Evolutionary conservation across 202 grass and related monocot species (phyloP).

Genomic region (Setaria italica): DNA sequence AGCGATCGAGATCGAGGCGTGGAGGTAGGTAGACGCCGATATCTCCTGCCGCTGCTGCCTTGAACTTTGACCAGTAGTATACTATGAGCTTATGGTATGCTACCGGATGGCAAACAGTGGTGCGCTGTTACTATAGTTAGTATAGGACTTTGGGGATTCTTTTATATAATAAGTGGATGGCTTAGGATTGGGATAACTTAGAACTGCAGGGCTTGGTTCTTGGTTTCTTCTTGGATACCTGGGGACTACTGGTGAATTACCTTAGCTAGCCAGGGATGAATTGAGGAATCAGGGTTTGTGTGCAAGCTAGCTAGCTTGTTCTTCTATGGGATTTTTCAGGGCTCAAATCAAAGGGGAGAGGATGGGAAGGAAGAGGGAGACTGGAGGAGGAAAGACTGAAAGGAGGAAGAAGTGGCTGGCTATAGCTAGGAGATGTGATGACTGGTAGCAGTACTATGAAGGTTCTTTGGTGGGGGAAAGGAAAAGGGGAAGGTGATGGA

Average conservation of each 20-base stretch:
- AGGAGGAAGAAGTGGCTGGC: neutral
- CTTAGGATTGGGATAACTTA: constrained; percentile 49
- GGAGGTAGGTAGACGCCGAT: constrained; percentile 15
- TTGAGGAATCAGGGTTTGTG: constrained; percentile 21
- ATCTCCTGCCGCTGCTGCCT: constrained; percentile 7
- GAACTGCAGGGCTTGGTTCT: constrained; percentile 32
- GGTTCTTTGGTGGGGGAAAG: constrained; percentile 54
- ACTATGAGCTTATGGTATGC: constrained; percentile 20
- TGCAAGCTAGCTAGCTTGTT: neutral
- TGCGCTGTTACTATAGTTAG: constrained; percentile 40
- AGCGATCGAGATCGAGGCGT: constrained; percentile 4
- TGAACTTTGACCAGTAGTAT: constrained; percentile 47
- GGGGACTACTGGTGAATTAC: neutral
- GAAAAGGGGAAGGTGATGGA: constrained; percentile 39
- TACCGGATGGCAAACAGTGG: constrained; percentile 18
- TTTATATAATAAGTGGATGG: constrained; percentile 35
- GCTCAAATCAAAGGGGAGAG: neutral
- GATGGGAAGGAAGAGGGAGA: neutral
- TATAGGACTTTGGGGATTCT: constrained; percentile 42
- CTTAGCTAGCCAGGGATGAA: neutral
- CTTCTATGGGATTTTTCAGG: neutral
- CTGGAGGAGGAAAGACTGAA: neutral
- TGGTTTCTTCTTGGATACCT: neutral
- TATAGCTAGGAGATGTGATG: constrained; percentile 27
- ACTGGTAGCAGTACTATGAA: constrained; percentile 49